Percentiles rank a stretch among this genome's conserved stretches.
phyloP scores from a whole-genome alignment of 331 rosid species.

The Quercus lobata region DNA sequence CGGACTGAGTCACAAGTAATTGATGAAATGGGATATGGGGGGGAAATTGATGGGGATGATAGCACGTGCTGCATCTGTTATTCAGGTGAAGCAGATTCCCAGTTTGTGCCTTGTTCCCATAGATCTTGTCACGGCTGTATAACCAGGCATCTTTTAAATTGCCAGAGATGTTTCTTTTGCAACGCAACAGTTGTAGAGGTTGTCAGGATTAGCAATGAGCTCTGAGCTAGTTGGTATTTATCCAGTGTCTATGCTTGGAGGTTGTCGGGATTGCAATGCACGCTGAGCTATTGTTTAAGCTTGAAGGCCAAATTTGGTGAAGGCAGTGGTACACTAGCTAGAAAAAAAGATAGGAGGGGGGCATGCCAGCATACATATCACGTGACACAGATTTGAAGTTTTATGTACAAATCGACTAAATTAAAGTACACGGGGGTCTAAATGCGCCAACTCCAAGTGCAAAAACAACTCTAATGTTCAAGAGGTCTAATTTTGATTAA shows the following conservation, averaged over 20 bases:
- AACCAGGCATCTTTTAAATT: constrained; percentile 94
- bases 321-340: background rate
- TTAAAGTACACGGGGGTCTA: no score
- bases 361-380: no score
- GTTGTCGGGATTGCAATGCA: constrained; percentile 42
- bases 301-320: constrained; percentile 10
- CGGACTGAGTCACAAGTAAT: constrained; percentile 37
- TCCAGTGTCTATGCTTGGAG: constrained; percentile 10
- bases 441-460: no score
- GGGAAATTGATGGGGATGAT: constrained; percentile 49
- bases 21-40: constrained; percentile 30
- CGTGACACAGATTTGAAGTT: no score
- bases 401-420: no score
- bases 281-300: background rate
- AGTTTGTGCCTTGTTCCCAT: constrained; percentile 79
- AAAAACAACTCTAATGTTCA: no score
- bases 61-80: constrained; percentile 85
- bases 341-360: background rate
- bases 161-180: constrained; percentile 99
- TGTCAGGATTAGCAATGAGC: constrained; percentile 34
- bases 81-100: constrained; percentile 61
- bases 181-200: constrained; percentile 68
- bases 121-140: constrained; percentile 90
- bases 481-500: background rate
- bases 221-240: background rate